A percentile compares a stretch with the other conserved stretches of the same genome.
phyloP scores from a whole-genome alignment of 495 filamentous ascomycete species.

The Trichoderma gamsii region DNA sequence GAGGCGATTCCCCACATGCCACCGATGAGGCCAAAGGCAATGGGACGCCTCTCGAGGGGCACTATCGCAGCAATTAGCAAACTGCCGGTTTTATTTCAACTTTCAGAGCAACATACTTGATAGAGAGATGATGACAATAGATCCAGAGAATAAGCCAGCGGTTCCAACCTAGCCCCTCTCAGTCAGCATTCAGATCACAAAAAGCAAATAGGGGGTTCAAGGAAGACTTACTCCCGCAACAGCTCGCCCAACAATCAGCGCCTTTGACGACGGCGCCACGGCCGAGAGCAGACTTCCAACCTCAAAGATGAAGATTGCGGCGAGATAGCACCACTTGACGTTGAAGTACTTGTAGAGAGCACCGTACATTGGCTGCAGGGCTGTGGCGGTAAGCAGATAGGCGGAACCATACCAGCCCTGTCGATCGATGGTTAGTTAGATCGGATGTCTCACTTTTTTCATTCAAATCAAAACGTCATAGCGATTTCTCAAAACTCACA shows the following conservation, averaged over 20 bases:
- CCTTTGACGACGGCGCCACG: slow-evolving; percentile 42
- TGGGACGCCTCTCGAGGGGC: slow-evolving; percentile 61
- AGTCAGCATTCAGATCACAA: background rate
- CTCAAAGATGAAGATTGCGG: slow-evolving; percentile 43
- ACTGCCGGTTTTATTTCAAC: background rate
- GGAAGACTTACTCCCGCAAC: slow-evolving; percentile 37
- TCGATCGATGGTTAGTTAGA: background rate
- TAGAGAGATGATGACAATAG: slow-evolving; percentile 59
- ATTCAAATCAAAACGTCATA: background rate
- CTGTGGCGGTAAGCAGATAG: slow-evolving; percentile 49
- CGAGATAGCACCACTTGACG: slow-evolving; percentile 45
- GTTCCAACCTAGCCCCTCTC: slow-evolving; percentile 31
- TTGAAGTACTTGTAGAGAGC: slow-evolving; percentile 49
- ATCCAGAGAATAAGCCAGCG: slow-evolving; percentile 46
- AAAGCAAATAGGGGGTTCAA: too few species aligned
- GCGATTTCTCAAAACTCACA: slow-evolving; percentile 8
- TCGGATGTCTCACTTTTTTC: background rate
- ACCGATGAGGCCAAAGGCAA: slow-evolving; percentile 71
- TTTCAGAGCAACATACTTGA: slow-evolving; percentile 25
- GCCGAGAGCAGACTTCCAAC: slow-evolving; percentile 47
- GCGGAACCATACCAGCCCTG: slow-evolving; percentile 49
- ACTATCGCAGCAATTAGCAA: slow-evolving; percentile 32
- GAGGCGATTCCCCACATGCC: slow-evolving; percentile 76
- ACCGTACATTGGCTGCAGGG: slow-evolving; percentile 49
- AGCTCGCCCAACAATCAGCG: slow-evolving; percentile 50